Evolutionary conservation across 768 basidiomycete species (phyloP), one percentile per base, ranked within the genome.

Genomic region (Rossbeevera mucosa): DNA sequence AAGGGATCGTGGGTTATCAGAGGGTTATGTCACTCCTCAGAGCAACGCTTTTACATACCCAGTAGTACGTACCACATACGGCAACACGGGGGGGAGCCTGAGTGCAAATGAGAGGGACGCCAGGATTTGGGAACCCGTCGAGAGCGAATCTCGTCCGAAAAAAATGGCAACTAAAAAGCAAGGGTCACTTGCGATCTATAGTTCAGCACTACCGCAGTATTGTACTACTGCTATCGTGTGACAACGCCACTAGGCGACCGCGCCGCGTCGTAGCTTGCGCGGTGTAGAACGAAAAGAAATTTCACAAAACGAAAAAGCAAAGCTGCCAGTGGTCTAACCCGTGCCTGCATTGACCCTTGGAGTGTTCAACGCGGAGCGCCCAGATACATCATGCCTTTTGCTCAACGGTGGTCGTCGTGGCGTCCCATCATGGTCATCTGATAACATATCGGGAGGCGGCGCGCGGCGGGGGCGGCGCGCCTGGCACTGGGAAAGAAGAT

Each of bases 321-420:
- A 40, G 44, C n/a, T 24, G n/a, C n/a, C n/a, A n/a, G n/a, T n/a
- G 60, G 31, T 44, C 45, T n/a, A 20, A n/a, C 18, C 31, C 20
- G 48, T 50, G 30, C 59, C 50, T 57, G 40, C 28, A 21, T 29
- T 22, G 25, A 43, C 33, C 38, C 41, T 40, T 47, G 45, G 0
- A 24, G 33, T 5, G 14, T 31, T 16, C 31, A 31, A 16, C 31
- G 18, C 36, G 5, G 18, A 18, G 18, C 36, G 36, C 36, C 18
- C 9, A 22, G 28, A 21, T 25, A 33, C 21, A 7, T 22, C n/a
- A 30, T 30, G 44, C 43, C 54, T 30, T 52, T 44, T 36, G 8
- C 33, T 36, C 33, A 18, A 18, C 8, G 44, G 16, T 18, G 30
- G 18, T 38, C 63, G 26, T 62, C 13, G 62, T 63, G 61, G 64